phyloP scores from a whole-genome alignment of 2,329 filamentous ascomycete genomes.

The Beauveria pseudobassiana region DNA sequence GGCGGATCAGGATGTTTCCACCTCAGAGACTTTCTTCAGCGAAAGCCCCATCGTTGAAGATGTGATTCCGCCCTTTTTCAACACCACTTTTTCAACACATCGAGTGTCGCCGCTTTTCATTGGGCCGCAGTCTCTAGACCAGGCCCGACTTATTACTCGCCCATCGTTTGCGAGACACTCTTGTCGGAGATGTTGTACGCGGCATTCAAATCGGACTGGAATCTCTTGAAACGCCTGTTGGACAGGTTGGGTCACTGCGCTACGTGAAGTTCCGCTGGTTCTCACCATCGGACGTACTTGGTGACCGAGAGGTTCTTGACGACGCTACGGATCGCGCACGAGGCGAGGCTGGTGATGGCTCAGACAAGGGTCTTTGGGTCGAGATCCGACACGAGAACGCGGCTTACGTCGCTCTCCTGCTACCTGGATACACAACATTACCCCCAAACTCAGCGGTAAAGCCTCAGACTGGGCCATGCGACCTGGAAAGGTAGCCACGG shows the following conservation, averaged over 20 bases:
- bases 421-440: conserved; percentile 30
- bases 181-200: conserved; percentile 53
- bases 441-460: neutral
- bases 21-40: conserved; percentile 9
- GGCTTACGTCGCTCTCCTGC: conserved; percentile 41
- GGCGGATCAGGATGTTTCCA: conserved; percentile 8
- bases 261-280: conserved; percentile 43
- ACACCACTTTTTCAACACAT: conserved; percentile 51
- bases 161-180: conserved; percentile 42
- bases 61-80: conserved; percentile 40
- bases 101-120: conserved; percentile 47
- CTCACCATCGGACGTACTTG: conserved; percentile 23
- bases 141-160: conserved; percentile 35
- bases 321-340: conserved; percentile 13
- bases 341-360: conserved; percentile 16
- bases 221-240: conserved; percentile 31
- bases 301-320: conserved; percentile 19
- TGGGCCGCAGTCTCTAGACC: conserved; percentile 32
- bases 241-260: conserved; percentile 36
- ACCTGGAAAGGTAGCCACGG: conserved; percentile 10
- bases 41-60: conserved; percentile 14
- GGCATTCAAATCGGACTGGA: conserved; percentile 48
- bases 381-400: conserved; percentile 47
- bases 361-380: conserved; percentile 33
- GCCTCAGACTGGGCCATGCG: conserved; percentile 17